Conservation (phyloP, 2,329 filamentous ascomycete genomes). For the Amauroascus niger region DNA sequence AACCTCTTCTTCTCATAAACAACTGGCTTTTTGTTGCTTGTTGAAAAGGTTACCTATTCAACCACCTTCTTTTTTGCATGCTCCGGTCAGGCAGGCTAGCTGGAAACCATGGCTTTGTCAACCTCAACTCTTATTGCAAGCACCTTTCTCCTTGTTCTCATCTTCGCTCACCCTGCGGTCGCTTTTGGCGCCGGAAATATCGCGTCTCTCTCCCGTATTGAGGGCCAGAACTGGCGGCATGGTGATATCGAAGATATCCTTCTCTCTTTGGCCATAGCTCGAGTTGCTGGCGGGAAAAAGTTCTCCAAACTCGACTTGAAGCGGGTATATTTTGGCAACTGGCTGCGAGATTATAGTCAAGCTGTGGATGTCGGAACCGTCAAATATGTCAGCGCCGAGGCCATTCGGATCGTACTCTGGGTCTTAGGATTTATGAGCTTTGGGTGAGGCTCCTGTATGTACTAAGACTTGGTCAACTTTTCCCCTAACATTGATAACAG, state of each 20-base stretch:
- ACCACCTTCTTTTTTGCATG: too few relatives aligned
- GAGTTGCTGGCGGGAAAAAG: slow-evolving; percentile 60
- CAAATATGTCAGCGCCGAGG: slow-evolving; percentile 81
- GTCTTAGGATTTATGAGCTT: slow-evolving; percentile 85
- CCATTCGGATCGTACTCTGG: slow-evolving; percentile 80
- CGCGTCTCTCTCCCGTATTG: slow-evolving; percentile 66
- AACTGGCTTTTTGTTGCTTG: not conserved
- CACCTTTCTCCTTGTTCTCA: slow-evolving; percentile 49
- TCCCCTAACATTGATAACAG: slow-evolving; percentile 17
- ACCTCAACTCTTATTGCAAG: slow-evolving; percentile 31
- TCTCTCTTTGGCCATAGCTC: slow-evolving; percentile 59
- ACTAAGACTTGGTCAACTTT: not conserved
- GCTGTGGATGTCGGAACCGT: slow-evolving; percentile 87
- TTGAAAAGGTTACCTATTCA: too few relatives aligned
- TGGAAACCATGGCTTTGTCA: slow-evolving; percentile 17
- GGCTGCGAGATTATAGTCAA: slow-evolving; percentile 88
- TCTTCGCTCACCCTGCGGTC: slow-evolving; percentile 57
- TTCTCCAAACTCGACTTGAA: slow-evolving; percentile 83
- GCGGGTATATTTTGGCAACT: slow-evolving; percentile 92
- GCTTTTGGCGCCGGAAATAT: slow-evolving; percentile 88
- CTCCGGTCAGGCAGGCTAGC: not conserved
- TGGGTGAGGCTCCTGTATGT: slow-evolving; percentile 45
- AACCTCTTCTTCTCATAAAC: not conserved
- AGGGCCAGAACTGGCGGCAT: slow-evolving; percentile 81
- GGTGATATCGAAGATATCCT: slow-evolving; percentile 90